Evolutionary conservation across 2,329 filamentous ascomycete species (phyloP), one percentile per base, ranked within the genome.

Genomic region (Botryotinia convoluta): DNA sequence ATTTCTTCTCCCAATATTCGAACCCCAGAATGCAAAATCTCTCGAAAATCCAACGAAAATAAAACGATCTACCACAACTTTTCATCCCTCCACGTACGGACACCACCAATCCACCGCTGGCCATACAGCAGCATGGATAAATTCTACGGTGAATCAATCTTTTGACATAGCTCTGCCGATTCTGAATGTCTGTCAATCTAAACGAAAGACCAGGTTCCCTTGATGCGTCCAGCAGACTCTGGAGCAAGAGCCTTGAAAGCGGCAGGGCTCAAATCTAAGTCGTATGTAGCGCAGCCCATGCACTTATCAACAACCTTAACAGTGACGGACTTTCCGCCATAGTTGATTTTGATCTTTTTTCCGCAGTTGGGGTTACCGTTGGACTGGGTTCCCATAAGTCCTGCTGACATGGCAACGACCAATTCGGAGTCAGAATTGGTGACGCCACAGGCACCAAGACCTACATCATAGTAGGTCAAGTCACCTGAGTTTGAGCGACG

Each of bases 271-370:
- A 91, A 85, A 79, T 93, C 92, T 65, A 94, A 87, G 78, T 86
- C 84, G 59, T 81, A 76, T 45, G 77, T 69, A 67, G 72, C 79
- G 82, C 93, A 96, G 77, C 91, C 90, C 83, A 88, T 87, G 86
- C 93, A 96, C 84, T 92, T 93, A 85, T 96, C 93, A 69, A 87
- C 87, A 75, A 95, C 88, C 8, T 78, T 86, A 74, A 89, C 92
- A 2, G 82, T 84, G 77, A 84, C 81, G 3, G 85, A 86, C 81
- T 87, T 87, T 81, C 92, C 92, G 64, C 86, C 84, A 80, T 84
- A 85, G 59, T 86, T 90, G 79, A 95, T 87, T 76, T 87, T 90
- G 79, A 95, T 87, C 68, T 83, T 89, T 84, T 89, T 87, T 81
- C 89, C 90, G 82, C 93, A 96, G 81, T 89, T 87, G 62, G 88